Evolutionary conservation across 2,329 filamentous ascomycete species (phyloP).

Genomic region (Aspergillus felis): DNA sequence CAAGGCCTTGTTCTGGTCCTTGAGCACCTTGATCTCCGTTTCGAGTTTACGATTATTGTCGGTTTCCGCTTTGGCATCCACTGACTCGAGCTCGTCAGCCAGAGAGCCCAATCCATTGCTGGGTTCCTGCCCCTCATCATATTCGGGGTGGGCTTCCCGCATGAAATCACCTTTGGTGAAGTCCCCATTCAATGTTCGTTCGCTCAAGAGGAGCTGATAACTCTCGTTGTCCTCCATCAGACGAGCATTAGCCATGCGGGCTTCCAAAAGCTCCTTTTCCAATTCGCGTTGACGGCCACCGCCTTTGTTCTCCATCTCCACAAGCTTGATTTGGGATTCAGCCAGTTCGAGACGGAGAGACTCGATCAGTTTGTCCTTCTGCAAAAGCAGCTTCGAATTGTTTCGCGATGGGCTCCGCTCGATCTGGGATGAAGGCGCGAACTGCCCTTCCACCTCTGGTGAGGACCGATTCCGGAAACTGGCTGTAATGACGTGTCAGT

Average conservation of each 20-base stretch:
- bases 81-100: conserved; percentile 82
- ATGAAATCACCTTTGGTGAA: conserved; percentile 80
- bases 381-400: conserved; percentile 82
- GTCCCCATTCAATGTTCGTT: conserved; percentile 93
- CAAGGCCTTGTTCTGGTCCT: conserved; percentile 94
- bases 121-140: conserved; percentile 43
- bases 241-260: conserved; percentile 90
- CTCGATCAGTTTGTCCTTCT: conserved; percentile 96
- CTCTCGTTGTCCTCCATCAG: conserved; percentile 99
- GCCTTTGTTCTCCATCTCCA: conserved; percentile 89
- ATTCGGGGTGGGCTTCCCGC: conserved; percentile 45
- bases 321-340: conserved; percentile 90
- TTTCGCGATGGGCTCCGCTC: conserved; percentile 85
- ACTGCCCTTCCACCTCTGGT: conserved; percentile 71
- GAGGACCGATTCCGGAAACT: conserved; percentile 51
- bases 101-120: conserved; percentile 52
- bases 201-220: conserved; percentile 89
- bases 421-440: conserved; percentile 79
- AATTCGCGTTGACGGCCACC: conserved; percentile 83
- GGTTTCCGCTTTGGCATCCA: conserved; percentile 57
- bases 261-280: conserved; percentile 85
- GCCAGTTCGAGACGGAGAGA: conserved; percentile 86
- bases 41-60: conserved; percentile 67
- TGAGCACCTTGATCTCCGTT: conserved; percentile 70
- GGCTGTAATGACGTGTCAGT: conserved; percentile 28